A percentile compares a stretch with the other conserved stretches of the same genome.
These are phyloP conservation scores for Zarea fungicola DNA, from an alignment of 2,329 filamentous ascomycete genomes.

Conservation along the genomic window DNA sequence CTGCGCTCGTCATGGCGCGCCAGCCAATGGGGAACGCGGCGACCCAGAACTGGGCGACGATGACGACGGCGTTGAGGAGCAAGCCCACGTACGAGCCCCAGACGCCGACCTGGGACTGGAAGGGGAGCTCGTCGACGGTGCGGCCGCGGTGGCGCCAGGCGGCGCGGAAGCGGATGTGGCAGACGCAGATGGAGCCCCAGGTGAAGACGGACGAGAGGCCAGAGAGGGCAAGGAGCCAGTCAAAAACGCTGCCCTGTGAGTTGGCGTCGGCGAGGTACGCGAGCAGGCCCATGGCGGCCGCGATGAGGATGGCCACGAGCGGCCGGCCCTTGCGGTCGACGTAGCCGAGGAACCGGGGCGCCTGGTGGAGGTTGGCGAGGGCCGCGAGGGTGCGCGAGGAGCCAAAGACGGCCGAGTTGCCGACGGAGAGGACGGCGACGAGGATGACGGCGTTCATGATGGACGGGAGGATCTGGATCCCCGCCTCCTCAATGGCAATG, in stretches of 20 bases:
- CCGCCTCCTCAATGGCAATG: slow-evolving; percentile 81
- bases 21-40: slow-evolving; percentile 70
- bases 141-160: slow-evolving; percentile 70
- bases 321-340: slow-evolving; percentile 79
- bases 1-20: slow-evolving; percentile 33
- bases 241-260: slow-evolving; percentile 59
- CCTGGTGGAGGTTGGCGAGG: slow-evolving; percentile 81
- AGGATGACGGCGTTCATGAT: slow-evolving; percentile 96
- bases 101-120: slow-evolving; percentile 72
- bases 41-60: slow-evolving; percentile 84
- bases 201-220: slow-evolving; percentile 72
- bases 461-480: slow-evolving; percentile 74
- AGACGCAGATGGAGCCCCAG: slow-evolving; percentile 80
- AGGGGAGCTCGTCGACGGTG: slow-evolving; percentile 71
- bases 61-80: slow-evolving; percentile 66
- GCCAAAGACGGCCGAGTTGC: slow-evolving; percentile 87
- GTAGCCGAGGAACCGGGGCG: slow-evolving; percentile 70
- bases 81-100: slow-evolving; percentile 77
- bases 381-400: slow-evolving; percentile 86
- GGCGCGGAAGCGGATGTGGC: slow-evolving; percentile 83
- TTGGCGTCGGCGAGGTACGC: slow-evolving; percentile 67
- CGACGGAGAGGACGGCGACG: slow-evolving; percentile 82
- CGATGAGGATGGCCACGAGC: slow-evolving; percentile 64
- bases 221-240: slow-evolving; percentile 74
- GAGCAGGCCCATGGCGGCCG: slow-evolving; percentile 65